Conservation (phyloP, 352 stramenopile species). For the Phytopythium ostracodes region DNA sequence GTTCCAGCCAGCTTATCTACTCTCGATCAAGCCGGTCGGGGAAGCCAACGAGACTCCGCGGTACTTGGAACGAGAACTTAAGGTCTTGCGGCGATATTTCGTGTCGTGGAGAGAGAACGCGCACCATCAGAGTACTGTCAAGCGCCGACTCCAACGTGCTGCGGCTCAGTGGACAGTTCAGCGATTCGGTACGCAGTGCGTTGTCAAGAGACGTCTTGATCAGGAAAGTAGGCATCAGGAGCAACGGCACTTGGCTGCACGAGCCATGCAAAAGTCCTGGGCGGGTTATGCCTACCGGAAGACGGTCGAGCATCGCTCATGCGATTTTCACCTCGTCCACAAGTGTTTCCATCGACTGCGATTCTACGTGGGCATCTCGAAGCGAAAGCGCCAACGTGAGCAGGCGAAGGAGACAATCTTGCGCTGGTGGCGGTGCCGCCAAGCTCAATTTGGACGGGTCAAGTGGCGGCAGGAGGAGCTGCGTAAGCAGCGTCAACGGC, state of each 20-base stretch:
- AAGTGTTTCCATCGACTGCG: constrained; percentile 36
- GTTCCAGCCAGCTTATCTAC: not conserved
- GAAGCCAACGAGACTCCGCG: constrained; percentile 12
- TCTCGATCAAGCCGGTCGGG: not conserved
- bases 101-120: constrained; percentile 28
- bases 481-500: constrained; percentile 15
- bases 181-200: constrained; percentile 11
- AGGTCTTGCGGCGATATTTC: constrained; percentile 60
- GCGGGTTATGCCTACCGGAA: not conserved
- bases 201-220: not conserved
- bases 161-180: constrained; percentile 23
- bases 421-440: constrained; percentile 36
- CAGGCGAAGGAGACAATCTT: constrained; percentile 31
- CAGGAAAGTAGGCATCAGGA: not conserved
- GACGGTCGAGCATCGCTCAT: not conserved
- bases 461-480: constrained; percentile 12
- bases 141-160: constrained; percentile 17
- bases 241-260: constrained; percentile 2
- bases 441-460: constrained; percentile 10
- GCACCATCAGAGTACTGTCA: constrained; percentile 15
- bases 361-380: constrained; percentile 34
- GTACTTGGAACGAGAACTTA: constrained; percentile 63
- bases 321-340: constrained; percentile 32
- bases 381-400: constrained; percentile 16
- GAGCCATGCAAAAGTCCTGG: constrained; percentile 11